These are phyloP conservation scores for Pseudogymnoascus sp. DNA, from an alignment of 2,329 filamentous ascomycete species.

Conservation along the genomic window DNA sequence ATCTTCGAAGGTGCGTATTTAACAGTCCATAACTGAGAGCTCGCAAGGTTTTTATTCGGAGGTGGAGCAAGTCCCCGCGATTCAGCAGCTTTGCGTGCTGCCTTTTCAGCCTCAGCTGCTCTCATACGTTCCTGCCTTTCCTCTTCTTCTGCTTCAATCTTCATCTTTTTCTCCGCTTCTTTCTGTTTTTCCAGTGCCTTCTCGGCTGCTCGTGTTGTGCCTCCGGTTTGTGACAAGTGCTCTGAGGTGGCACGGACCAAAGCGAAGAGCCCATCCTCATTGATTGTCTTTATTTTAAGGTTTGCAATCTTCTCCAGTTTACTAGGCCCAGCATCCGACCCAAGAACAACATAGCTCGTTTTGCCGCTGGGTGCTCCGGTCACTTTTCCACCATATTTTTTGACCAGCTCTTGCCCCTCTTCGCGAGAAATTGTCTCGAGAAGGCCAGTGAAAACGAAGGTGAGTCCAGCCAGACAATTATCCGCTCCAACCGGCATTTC, in stretches of 20 bases:
- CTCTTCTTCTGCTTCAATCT: constrained; percentile 74
- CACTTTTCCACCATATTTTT: constrained; percentile 89
- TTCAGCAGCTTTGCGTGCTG: constrained; percentile 32
- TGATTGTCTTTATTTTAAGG: constrained; percentile 78
- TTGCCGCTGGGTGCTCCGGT: constrained; percentile 80
- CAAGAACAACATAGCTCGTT: constrained; percentile 88
- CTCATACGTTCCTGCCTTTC: constrained; percentile 67
- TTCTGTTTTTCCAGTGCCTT: constrained; percentile 78
- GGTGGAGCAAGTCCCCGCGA: constrained; percentile 33
- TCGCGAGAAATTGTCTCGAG: constrained; percentile 74
- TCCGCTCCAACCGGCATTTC: constrained; percentile 78
- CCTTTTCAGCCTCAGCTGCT: constrained; percentile 45
- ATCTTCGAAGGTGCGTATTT: constrained; percentile 87
- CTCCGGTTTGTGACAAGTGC: constrained; percentile 74
- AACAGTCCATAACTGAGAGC: constrained; percentile 77
- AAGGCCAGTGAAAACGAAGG: constrained; percentile 92
- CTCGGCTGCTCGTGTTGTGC: constrained; percentile 78
- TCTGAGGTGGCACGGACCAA: constrained; percentile 54
- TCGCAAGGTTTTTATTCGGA: constrained; percentile 29
- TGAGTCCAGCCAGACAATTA: constrained; percentile 82
- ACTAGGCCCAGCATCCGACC: constrained; percentile 83
- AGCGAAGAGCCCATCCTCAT: constrained; percentile 85
- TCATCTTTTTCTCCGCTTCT: constrained; percentile 75
- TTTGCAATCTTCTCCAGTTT: constrained; percentile 82
- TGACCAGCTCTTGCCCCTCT: constrained; percentile 78